Evolutionary conservation across 805 yeast species (phyloP).

Genomic region (Ogataea pignaliae): DNA sequence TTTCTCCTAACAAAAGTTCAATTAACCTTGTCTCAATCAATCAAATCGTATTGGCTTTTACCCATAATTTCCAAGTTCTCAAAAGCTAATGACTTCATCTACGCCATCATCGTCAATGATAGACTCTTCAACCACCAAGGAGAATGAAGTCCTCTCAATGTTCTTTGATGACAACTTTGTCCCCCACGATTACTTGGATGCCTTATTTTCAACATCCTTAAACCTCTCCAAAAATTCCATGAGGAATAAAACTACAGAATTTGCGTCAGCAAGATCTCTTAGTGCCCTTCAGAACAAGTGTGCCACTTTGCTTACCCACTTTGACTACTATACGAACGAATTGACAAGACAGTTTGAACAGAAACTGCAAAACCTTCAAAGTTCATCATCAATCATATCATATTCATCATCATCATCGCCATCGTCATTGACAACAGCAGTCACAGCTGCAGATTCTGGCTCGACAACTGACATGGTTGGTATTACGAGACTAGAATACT

Average conservation of each 20-base stretch:
- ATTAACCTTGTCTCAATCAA: too few relatives aligned
- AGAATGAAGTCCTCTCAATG: conserved; percentile 50
- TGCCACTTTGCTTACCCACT: conserved; percentile 48
- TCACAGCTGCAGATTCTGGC: background rate
- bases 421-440: background rate
- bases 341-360: conserved; percentile 49
- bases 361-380: conserved; percentile 44
- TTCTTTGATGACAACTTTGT: conserved; percentile 65
- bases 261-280: conserved; percentile 29
- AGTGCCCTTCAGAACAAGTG: conserved; percentile 43
- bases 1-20: too few relatives aligned
- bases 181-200: conserved; percentile 62
- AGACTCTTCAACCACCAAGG: conserved; percentile 6
- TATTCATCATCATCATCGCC: conserved; percentile 21
- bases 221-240: conserved; percentile 11
- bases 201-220: conserved; percentile 44
- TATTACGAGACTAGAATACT: conserved; percentile 60
- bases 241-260: conserved; percentile 24
- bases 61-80: background rate
- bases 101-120: background rate
- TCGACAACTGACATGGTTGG: conserved; percentile 24
- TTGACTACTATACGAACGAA: conserved; percentile 61
- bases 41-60: too few relatives aligned
- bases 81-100: conserved; percentile 1
- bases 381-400: conserved; percentile 47